Conservation (phyloP, 2,329 filamentous ascomycete genomes). For the Apiospora koreana region DNA sequence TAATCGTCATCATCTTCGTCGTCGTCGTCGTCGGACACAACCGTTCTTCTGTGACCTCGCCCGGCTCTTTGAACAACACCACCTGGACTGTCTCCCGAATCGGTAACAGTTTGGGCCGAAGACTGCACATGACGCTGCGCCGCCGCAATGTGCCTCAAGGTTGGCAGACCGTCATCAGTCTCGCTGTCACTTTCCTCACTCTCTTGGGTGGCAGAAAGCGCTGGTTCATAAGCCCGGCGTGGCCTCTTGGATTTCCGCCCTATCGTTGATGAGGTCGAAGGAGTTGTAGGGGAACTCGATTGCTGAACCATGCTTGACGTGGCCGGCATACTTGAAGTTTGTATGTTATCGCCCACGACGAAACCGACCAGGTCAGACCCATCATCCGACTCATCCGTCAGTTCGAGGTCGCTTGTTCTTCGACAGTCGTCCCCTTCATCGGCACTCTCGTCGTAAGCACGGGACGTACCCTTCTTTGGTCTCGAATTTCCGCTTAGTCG, state of each 20-base stretch:
- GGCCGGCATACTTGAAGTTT: slow-evolving; percentile 28
- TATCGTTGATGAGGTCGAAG: slow-evolving; percentile 22
- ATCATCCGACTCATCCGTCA: slow-evolving; percentile 36
- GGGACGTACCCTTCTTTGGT: not conserved
- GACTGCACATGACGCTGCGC: slow-evolving; percentile 13
- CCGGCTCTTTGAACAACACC: slow-evolving; percentile 14
- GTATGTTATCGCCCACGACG: slow-evolving; percentile 32
- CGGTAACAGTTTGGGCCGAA: slow-evolving; percentile 15
- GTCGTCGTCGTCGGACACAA: slow-evolving; percentile 20
- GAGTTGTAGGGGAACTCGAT: slow-evolving; percentile 27
- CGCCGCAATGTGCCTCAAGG: slow-evolving; percentile 30
- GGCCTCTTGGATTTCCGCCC: slow-evolving; percentile 10
- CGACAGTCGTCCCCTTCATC: slow-evolving; percentile 36
- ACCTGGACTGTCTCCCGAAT: slow-evolving; percentile 16
- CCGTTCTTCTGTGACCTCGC: slow-evolving; percentile 17
- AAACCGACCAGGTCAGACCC: slow-evolving; percentile 34
- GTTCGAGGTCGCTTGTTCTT: slow-evolving; percentile 36
- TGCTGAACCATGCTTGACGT: slow-evolving; percentile 27
- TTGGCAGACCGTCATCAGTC: slow-evolving; percentile 22
- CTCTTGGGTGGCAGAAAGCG: slow-evolving; percentile 24
- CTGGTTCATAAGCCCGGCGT: slow-evolving; percentile 24
- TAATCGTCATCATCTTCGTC: slow-evolving; percentile 14
- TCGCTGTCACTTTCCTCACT: slow-evolving; percentile 23
- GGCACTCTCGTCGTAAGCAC: slow-evolving; percentile 34
- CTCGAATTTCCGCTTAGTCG: not conserved